Conservation (phyloP, 2,329 filamentous ascomycete species). For the Fusarium virguliforme region DNA sequence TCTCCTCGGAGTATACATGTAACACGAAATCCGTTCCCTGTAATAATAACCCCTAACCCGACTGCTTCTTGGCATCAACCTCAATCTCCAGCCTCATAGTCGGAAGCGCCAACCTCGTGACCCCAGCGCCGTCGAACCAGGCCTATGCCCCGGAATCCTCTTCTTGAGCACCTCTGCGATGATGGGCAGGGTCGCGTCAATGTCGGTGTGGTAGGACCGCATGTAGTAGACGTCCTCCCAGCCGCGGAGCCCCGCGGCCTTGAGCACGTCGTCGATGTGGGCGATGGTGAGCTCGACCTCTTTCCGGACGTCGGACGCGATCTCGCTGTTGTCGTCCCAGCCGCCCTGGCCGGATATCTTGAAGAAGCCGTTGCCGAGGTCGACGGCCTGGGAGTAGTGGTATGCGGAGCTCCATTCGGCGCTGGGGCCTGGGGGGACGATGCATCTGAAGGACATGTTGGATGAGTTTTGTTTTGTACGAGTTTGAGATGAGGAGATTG, state of each 20-base stretch:
- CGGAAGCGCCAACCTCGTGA: slow-evolving; percentile 40
- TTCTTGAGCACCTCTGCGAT: slow-evolving; percentile 30
- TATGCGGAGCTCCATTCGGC: slow-evolving; percentile 22
- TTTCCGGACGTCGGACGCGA: slow-evolving; percentile 28
- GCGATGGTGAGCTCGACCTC: slow-evolving; percentile 43
- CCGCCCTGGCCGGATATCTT: slow-evolving; percentile 50
- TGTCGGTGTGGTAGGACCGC: slow-evolving; percentile 47
- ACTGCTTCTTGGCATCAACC: slow-evolving; percentile 39
- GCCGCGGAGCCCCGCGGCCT: slow-evolving; percentile 43
- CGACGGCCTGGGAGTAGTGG: slow-evolving; percentile 49
- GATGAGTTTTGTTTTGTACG: neutral
- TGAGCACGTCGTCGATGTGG: slow-evolving; percentile 48
- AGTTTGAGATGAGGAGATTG: neutral
- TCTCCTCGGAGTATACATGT: slow-evolving; percentile 11
- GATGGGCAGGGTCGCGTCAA: slow-evolving; percentile 32
- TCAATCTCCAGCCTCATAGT: slow-evolving; percentile 46
- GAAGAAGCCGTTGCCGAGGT: slow-evolving; percentile 44
- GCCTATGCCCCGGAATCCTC: slow-evolving; percentile 33
- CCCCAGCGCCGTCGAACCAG: slow-evolving; percentile 22
- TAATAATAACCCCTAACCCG: neutral
- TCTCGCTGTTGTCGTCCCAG: slow-evolving; percentile 37
- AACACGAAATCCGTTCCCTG: neutral
- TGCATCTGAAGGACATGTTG: slow-evolving; percentile 23
- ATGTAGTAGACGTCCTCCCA: slow-evolving; percentile 53
- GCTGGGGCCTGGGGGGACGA: slow-evolving; percentile 20